Evolutionary conservation across 2,329 filamentous ascomycete species (phyloP).

Genomic region (Claviceps pazoutovae): DNA sequence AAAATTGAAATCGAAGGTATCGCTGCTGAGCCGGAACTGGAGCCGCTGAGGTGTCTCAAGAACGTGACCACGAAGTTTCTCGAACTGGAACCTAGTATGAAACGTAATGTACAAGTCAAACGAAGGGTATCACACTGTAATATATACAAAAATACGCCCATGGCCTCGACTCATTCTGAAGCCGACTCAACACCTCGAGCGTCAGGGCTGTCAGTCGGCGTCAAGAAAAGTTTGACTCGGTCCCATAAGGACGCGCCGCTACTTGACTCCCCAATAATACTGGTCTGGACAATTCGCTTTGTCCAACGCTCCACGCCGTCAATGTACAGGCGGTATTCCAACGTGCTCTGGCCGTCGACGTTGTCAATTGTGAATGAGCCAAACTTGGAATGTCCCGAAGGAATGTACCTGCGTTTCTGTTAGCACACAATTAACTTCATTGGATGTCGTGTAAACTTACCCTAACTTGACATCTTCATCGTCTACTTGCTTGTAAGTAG

Average conservation of each 20-base stretch:
- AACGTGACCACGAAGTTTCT: not conserved
- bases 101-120: not conserved
- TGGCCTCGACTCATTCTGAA: not conserved
- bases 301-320: conserved; percentile 73
- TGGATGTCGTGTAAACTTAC: conserved; percentile 33
- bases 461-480: conserved; percentile 72
- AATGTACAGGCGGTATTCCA: conserved; percentile 72
- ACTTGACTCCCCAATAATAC: conserved; percentile 15
- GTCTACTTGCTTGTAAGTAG: conserved; percentile 71
- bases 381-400: conserved; percentile 80
- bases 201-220: not conserved
- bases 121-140: conserved; percentile 5
- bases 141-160: not conserved
- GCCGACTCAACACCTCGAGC: not conserved
- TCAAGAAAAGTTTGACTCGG: conserved; percentile 18
- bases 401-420: conserved; percentile 46
- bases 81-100: not conserved
- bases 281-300: conserved; percentile 35
- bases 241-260: conserved; percentile 32
- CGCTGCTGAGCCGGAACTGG: no score
- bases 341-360: conserved; percentile 47
- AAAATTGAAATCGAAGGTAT: no score
- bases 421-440: not conserved
- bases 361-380: conserved; percentile 58
- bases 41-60: no score